Evolutionary conservation across 2,329 filamentous ascomycete species (phyloP), one percentile per base, ranked within the genome.

Genomic region (Clonostachys chloroleuca): DNA sequence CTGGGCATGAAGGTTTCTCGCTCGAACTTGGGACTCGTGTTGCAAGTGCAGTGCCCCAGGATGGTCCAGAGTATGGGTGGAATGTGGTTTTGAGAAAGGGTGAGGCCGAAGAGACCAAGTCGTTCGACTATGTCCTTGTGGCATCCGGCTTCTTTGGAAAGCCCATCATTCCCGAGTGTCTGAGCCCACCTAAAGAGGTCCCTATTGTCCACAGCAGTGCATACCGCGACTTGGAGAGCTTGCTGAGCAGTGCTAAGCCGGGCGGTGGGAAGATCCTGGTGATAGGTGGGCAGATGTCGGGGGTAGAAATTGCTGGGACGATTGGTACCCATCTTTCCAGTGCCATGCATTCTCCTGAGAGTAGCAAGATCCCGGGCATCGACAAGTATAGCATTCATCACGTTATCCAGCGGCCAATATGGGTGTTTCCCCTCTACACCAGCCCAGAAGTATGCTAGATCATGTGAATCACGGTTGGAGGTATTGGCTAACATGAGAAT

Each of bases 261-360:
- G 56, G 58, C 1, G 72, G 72, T 2, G 78, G 80, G 16, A 88
- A 84, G 57, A 81, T 94, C 14, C 72, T 90, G 2, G 73, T 95
- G 1, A 80, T 91, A 1, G 89, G 89, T 1, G 89, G 88, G 1
- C 87, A 91, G 56, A 91, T 94, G 77, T 92, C 88, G 3, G 89
- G 88, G 1, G 80, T 87, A 6, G 89, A 95, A 67, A 85, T 86
- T 43, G 85, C 88, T 1, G 84, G 81, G 10, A 83, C 84, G 3
- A 79, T 92, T 44, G 87, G 87, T 12, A 74, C 81, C 5, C 82
- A 91, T 51, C 63, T 92, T 2, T 92, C 88, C 0, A 82, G 82
- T 6, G 76, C 77, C 4, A 63, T 66, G 12, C 70, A 86, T 59
- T 76, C 79, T 0, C 78, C 83, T 0, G 66, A 64, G 0, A 50